Evolutionary conservation across 1,284 basidiomycete genomes (phyloP), one percentile per base, ranked within the genome.

Genomic region (Vanrija sp.): DNA sequence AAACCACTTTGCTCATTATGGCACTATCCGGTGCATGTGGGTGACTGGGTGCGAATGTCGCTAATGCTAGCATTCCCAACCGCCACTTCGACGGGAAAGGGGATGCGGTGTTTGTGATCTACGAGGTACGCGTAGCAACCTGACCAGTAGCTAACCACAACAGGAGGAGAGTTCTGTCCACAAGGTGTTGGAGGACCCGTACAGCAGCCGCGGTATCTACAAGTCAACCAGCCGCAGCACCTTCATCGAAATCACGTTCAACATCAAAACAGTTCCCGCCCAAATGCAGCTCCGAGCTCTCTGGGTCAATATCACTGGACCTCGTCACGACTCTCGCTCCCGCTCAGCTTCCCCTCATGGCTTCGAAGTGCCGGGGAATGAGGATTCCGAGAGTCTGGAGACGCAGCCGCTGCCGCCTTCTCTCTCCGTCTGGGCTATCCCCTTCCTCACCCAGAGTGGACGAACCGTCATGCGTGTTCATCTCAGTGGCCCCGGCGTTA

Each of bases 1-100:
- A 0, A 51, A 66, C 6, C 70, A 74, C 47, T 74, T 72, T 52
- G 46, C 60, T 1, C 51, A 49, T 25, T 74, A 64, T 19, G 70
- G 72, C 2, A 16, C 28, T 0, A 34, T 74, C 6, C 53, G 63
- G 14, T 49, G 54, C 21, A 58, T 61, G 63, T 72, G 28, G 63
- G 68, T 65, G 5, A 15, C 51, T 19, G 23, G 16, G 15, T 5
- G 7, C 28, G 12, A 40, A 23, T 10, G 4, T 14, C 1, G 48
- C 50, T 6, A 54, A 57, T 8, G 47, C 55, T 14, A 48, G 8
- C 9, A 52, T 51, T 18, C 63, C 67, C 19, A 62, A 62, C 34
- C 34, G 34, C 34, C 34, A 34, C 34, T 12, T 12, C 12, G 34
- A 34, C 34, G 34, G 34, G 2, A 8, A 34, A 14, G 34, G 34